phyloP scores from a whole-genome alignment of 1,284 basidiomycete species.

The Ustanciosporium gigantosporum region DNA sequence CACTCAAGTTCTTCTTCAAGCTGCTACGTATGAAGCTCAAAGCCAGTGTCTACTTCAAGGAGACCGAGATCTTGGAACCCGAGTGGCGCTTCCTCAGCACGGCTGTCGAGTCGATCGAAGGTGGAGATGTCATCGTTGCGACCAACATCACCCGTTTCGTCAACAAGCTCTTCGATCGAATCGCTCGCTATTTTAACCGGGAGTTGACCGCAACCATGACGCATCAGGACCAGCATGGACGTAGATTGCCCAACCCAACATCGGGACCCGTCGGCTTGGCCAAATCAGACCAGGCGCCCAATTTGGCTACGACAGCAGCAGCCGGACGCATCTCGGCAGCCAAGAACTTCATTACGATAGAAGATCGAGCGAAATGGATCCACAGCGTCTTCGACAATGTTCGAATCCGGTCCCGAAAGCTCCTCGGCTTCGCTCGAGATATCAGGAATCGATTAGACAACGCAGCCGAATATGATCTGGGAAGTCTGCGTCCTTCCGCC shows the following conservation, averaged over 20 bases:
- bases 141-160: conserved; percentile 56
- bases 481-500: conserved; percentile 63
- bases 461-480: conserved; percentile 88
- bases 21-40: conserved; percentile 94
- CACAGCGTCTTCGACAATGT: conserved; percentile 91
- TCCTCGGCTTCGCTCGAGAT: conserved; percentile 75
- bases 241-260: conserved; percentile 15
- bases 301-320: conserved; percentile 3
- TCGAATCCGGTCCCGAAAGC: conserved; percentile 85
- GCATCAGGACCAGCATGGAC: conserved; percentile 19
- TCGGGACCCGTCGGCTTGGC: conserved; percentile 29
- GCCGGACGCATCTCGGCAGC: conserved; percentile 36
- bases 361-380: conserved; percentile 86
- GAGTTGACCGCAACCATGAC: conserved; percentile 78
- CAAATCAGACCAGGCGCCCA: conserved; percentile 11
- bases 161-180: conserved; percentile 66
- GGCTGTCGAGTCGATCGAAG: conserved; percentile 83
- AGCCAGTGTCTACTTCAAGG: conserved; percentile 94
- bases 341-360: conserved; percentile 70
- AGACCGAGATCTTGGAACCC: conserved; percentile 93
- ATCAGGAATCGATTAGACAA: conserved; percentile 82
- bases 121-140: conserved; percentile 88
- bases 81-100: conserved; percentile 96
- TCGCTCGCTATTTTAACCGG: conserved; percentile 89
- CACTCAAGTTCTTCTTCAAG: conserved; percentile 87